Evolutionary conservation across 2,329 filamentous ascomycete genomes (phyloP), one percentile per base, ranked within the genome.

Genomic region (Aquanectria penicillioides): DNA sequence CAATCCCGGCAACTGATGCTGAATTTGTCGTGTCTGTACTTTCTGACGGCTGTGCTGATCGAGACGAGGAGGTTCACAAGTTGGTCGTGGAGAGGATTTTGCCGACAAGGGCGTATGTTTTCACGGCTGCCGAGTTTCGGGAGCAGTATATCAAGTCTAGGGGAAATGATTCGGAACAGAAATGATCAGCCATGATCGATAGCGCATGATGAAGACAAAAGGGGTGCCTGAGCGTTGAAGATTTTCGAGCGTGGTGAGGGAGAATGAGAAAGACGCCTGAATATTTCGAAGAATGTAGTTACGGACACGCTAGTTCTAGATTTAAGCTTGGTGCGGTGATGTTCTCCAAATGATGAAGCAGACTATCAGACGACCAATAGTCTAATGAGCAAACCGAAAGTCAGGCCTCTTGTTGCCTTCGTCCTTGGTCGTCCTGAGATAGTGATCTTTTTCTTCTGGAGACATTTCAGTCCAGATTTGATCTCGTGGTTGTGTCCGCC

Each of bases 391-490:
- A 63, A 81, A 81, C 9, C 76, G 66, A 48, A 81, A 81, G 59
- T 79, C 77, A 6, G 80, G 64, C 49, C 73, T 69, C 65, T 80
- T 81, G 53, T 77, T 83, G 7, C 81, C 81, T 48, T 78, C 73
- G 18, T 82, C 77, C 4, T 65, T 75, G 0, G 78, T 81, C 0
- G 72, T 77, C 6, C 65, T 64, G 0, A 74, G 52, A 36, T 79
- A 78, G 1, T 68, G 43, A 0, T 68, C 55, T 47, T 69, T 68
- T 59, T 79, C 65, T 22, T 81, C 79, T 10, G 70, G 67, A 3
- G 71, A 78, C 81, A 86, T 81, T 2, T 70, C 71, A 20, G 75
- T 69, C 83, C 84, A 86, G 29, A 74, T 74, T 15, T 56, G 60
- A 15, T 80, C 80, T 22, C 79, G 75, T 15, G 62, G 68, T 61